Conservation (phyloP, 352 stramenopile species). For the Thraustochytrium sp. region DNA sequence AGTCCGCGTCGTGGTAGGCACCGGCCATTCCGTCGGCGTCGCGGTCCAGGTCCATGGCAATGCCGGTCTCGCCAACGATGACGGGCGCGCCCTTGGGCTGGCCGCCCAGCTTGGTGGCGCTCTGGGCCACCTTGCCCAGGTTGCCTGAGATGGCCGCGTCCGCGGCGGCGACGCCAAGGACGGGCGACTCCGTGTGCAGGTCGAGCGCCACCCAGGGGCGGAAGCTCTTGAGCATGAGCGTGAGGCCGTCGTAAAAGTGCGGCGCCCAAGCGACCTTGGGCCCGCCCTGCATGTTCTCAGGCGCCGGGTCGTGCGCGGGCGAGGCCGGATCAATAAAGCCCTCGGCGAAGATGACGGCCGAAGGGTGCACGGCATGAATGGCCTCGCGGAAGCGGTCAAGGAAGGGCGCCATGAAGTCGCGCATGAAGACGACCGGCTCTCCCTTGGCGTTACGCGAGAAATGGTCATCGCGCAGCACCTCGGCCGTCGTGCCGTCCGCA, state of each 20-base stretch:
- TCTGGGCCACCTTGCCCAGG: neutral
- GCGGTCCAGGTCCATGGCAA: conserved; percentile 62
- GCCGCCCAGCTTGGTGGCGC: neutral
- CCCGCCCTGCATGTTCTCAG: neutral
- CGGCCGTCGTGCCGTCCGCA: conserved; percentile 50
- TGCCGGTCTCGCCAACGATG: conserved; percentile 64
- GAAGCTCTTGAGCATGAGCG: conserved; percentile 66
- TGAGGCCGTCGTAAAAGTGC: conserved; percentile 76
- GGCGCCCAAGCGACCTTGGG: conserved; percentile 52
- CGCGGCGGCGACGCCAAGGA: conserved; percentile 55
- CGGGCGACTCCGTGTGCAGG: conserved; percentile 59
- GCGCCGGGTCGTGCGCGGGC: conserved; percentile 14
- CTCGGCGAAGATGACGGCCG: conserved; percentile 68
- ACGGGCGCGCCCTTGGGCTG: conserved; percentile 62
- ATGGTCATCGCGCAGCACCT: conserved; percentile 60
- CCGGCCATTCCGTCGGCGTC: conserved; percentile 24
- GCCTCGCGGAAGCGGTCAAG: conserved; percentile 47
- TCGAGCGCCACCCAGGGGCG: conserved; percentile 68
- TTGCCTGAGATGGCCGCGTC: neutral
- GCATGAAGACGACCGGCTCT: conserved; percentile 59
- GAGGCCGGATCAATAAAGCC: conserved; percentile 39
- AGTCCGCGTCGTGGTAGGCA: conserved; percentile 59
- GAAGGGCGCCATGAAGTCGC: conserved; percentile 74
- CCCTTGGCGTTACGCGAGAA: conserved; percentile 54
- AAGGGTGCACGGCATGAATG: conserved; percentile 61